These are phyloP conservation scores for Catunica adiposa DNA, from an alignment of 2,329 filamentous ascomycete species.

Conservation along the genomic window DNA sequence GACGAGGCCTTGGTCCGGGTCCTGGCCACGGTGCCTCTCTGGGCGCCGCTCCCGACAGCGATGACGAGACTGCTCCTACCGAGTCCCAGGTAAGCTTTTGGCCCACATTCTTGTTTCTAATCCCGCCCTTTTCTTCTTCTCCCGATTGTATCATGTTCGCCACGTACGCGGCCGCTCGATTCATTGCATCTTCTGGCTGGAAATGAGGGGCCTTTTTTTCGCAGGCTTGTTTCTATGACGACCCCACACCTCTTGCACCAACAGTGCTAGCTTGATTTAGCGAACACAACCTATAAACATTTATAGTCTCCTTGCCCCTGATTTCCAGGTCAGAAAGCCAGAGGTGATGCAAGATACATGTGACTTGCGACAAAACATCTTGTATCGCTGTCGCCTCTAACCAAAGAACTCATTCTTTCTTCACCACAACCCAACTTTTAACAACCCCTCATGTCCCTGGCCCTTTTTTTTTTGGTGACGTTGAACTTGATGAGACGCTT, in stretches of 20 bases:
- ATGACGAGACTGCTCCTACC: slow-evolving; percentile 88
- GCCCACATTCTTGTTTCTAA: slow-evolving; percentile 14
- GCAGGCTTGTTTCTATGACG: slow-evolving; percentile 13
- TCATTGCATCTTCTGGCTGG: not conserved
- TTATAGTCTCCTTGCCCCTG: not conserved
- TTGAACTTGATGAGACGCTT: not conserved
- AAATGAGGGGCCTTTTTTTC: slow-evolving; percentile 11
- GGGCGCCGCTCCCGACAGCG: slow-evolving; percentile 83
- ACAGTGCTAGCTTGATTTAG: not conserved
- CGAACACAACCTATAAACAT: not conserved
- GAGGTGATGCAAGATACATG: not conserved
- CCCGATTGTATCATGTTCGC: not conserved
- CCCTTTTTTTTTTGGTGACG: not conserved
- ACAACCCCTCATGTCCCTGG: not conserved
- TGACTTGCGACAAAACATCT: not conserved
- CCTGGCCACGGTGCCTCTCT: slow-evolving; percentile 68
- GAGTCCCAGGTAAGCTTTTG: slow-evolving; percentile 70
- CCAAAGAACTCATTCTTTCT: too few relatives aligned
- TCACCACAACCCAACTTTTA: not conserved
- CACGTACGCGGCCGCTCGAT: not conserved
- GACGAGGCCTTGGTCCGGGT: slow-evolving; percentile 76
- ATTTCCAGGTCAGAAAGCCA: not conserved
- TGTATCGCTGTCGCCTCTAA: not conserved
- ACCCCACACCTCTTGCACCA: slow-evolving; percentile 8
- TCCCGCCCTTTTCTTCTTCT: slow-evolving; percentile 13